Evolutionary conservation across 345 rosid species (phyloP).

Genomic region (rapeseed (Brassica napus)): Da-Ae NC_063446.1:27221501-27222000

Average conservation of each 20-base stretch:
- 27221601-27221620: conserved; percentile 27
- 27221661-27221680: conserved; percentile 3
- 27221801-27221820: background rate
- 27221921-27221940: background rate
- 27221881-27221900: conserved; percentile 1
- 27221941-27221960: background rate
- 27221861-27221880: background rate
- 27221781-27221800: background rate
- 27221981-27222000: conserved; percentile 22
- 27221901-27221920: background rate
- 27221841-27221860: background rate
- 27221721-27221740: background rate
- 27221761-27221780: background rate
- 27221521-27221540: conserved; percentile 42
- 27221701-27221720: background rate
- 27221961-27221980: background rate
- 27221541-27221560: conserved; percentile 30
- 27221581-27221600: conserved; percentile 28
- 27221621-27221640: conserved; percentile 21
- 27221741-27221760: conserved; percentile 12
- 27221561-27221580: conserved; percentile 37
- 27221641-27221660: background rate
- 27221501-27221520: conserved; percentile 55
- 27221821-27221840: background rate
- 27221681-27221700: conserved; percentile 25